Base-by-base conservation (phyloP, 306 rosid genomes). In the Betula pendula region DNA sequence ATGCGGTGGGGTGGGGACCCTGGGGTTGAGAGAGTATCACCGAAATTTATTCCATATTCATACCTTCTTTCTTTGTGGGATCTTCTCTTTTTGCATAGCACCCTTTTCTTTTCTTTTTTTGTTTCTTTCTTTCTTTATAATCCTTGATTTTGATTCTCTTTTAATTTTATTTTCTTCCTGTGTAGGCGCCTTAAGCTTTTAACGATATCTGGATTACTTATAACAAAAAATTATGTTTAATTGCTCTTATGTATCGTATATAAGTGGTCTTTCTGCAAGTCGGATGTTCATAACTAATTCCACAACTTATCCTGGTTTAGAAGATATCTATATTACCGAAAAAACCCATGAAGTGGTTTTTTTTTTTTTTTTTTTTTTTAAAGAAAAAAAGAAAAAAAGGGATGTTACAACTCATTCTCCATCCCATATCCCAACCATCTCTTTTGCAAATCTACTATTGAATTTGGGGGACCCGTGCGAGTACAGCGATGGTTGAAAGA, bases 101-200 rank as follows among this genome's bases (percentile, higher is more conserved):
- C 83, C 76, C 81, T 76, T 76, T 31, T 49, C 74, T 19, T 38
- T 6, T 29, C 80, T 52, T 83, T 77, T 72, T 77, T 8, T 53
- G n/a, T 9, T 7, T 53, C 60, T 53, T 53, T 53, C 17, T 53
- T 24, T 24, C 2, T 19, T 5, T n/a, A 12, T 66, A n/a, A 22
- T 56, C 19, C 48, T 67, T 67, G 74, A 44, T 81, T 71, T 68
- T 29, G 84, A 84, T 77, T 88, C 83, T 81, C 47, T 70, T 71
- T 74, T 53, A 55, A 31, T 45, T 7, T 17, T 25, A 3, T 38
- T 38, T 38, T 38, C 5, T 29, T 29, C 33, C 33, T 29, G 33
- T 29, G 33, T 29, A 29, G 33, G 33, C 33, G 33, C 33, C 33
- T 29, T 29, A 29, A 1, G 33, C 33, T 29, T 29, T 29, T 29